phyloP scores from a whole-genome alignment of 148 eudicot genomes.

The Fagopyrum homotropicum region DNA sequence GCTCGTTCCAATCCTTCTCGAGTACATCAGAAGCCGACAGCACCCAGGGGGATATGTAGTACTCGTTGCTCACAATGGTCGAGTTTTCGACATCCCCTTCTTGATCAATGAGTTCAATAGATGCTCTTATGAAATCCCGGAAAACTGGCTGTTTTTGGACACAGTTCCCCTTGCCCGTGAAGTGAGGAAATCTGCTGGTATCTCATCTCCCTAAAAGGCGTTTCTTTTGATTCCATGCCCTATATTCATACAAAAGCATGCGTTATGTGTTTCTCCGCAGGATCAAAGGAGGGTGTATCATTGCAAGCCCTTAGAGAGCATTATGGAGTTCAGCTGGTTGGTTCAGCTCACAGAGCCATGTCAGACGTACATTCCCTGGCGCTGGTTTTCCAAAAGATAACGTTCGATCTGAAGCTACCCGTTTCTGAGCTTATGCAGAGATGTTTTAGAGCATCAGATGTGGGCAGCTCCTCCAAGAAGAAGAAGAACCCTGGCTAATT shows the following conservation, averaged over 20 bases:
- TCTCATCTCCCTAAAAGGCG: constrained; percentile 7
- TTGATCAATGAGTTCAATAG: constrained; percentile 56
- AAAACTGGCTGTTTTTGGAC: constrained; percentile 72
- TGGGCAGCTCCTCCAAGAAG: constrained; percentile 9
- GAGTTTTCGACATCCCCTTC: constrained; percentile 69
- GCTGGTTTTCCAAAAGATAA: constrained; percentile 47
- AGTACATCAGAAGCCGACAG: constrained; percentile 65
- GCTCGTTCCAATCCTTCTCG: constrained; percentile 64
- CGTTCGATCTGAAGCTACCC: constrained; percentile 52
- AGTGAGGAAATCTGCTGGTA: constrained; percentile 50
- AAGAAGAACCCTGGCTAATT: constrained; percentile 35
- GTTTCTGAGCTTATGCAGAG: constrained; percentile 34
- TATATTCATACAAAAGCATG: constrained; percentile 4
- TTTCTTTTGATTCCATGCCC: constrained; percentile 12
- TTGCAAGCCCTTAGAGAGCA: constrained; percentile 50
- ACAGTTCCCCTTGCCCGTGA: constrained; percentile 67
- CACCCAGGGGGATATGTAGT: constrained; percentile 65
- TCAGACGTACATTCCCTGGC: constrained; percentile 56
- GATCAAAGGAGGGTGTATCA: constrained; percentile 25
- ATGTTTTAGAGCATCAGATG: constrained; percentile 42
- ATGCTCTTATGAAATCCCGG: constrained; percentile 49
- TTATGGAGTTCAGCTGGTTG: constrained; percentile 39
- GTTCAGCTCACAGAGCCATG: constrained; percentile 80
- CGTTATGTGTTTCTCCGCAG: constrained; percentile 24
- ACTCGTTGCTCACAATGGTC: constrained; percentile 68